Evolutionary conservation across 192 early-diverging fungal genomes (phyloP).

Genomic region (Rhizophagus sp.): DNA sequence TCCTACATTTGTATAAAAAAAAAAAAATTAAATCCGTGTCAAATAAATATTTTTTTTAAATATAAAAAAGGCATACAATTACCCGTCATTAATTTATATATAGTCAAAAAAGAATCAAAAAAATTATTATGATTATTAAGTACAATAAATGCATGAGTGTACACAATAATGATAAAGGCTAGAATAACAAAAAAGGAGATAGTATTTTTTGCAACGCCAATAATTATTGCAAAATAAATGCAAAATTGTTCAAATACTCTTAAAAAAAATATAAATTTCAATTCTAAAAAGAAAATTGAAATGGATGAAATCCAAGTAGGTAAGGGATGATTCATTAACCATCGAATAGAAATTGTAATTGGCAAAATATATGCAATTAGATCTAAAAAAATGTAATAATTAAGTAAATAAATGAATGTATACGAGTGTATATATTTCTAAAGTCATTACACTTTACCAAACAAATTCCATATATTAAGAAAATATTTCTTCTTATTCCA

Average conservation of each 20-base stretch:
- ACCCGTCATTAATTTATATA: constrained; percentile 1
- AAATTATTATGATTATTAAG: neutral
- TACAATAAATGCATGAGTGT: constrained; percentile 7
- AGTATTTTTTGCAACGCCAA: neutral
- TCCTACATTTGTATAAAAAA: neutral
- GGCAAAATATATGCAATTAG: neutral
- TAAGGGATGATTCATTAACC: neutral
- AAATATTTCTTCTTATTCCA: neutral
- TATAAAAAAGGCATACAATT: neutral
- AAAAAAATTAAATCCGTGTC: no score
- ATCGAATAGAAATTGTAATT: neutral
- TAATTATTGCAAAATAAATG: constrained; percentile 16
- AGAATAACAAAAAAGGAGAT: neutral
- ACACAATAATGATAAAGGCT: neutral
- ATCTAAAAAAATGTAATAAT: neutral
- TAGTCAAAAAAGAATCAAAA: neutral
- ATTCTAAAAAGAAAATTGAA: neutral
- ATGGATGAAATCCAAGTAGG: neutral
- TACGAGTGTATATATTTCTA: neutral
- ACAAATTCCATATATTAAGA: neutral
- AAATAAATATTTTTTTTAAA: neutral
- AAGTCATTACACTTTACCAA: neutral
- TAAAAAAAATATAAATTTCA: neutral
- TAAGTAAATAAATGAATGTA: neutral
- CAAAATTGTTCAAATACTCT: neutral